Conservation (phyloP, 768 basidiomycete genomes). For the Podaxis sp. region DNA sequence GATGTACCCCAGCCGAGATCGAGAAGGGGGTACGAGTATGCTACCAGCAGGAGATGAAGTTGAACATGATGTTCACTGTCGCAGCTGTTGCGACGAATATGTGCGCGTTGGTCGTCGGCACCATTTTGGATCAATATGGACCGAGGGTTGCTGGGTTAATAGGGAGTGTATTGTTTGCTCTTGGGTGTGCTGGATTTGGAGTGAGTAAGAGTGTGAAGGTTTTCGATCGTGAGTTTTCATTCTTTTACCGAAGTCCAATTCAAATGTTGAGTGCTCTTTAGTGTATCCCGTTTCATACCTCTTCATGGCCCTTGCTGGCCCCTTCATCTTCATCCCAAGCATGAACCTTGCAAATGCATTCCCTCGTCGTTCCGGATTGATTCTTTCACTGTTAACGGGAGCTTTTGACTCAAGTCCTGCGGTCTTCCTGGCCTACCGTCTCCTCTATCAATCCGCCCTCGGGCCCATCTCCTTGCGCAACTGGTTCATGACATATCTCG, state of each 20-base stretch:
- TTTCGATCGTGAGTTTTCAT: constrained; percentile 7
- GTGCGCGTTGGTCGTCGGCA: constrained; percentile 5
- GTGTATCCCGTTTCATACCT: constrained; percentile 6
- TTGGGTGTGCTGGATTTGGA: constrained; percentile 2
- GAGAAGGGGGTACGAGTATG: constrained; percentile 4
- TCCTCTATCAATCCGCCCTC: constrained; percentile 1
- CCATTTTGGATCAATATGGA: constrained; percentile 3
- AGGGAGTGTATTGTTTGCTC: background rate
- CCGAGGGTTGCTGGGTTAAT: background rate
- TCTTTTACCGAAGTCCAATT: background rate
- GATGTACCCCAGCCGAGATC: constrained; percentile 7
- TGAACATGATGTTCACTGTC: constrained; percentile 10
- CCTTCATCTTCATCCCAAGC: constrained; percentile 10
- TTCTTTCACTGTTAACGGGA: constrained; percentile 2
- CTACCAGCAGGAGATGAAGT: constrained; percentile 4
- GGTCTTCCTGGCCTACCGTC: constrained; percentile 8
- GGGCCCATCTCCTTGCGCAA: constrained; percentile 6
- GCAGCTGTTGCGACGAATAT: constrained; percentile 10
- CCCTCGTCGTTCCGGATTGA: constrained; percentile 5
- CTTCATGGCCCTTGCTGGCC: constrained; percentile 4
- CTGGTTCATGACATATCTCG: constrained; percentile 3
- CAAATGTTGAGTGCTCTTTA: background rate
- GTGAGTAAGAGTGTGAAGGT: background rate
- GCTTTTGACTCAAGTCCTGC: constrained; percentile 11
- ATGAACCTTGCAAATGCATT: constrained; percentile 7